These are phyloP conservation scores for Ustilago nuda DNA, from an alignment of 1,284 basidiomycete species.

Conservation along the genomic window DNA sequence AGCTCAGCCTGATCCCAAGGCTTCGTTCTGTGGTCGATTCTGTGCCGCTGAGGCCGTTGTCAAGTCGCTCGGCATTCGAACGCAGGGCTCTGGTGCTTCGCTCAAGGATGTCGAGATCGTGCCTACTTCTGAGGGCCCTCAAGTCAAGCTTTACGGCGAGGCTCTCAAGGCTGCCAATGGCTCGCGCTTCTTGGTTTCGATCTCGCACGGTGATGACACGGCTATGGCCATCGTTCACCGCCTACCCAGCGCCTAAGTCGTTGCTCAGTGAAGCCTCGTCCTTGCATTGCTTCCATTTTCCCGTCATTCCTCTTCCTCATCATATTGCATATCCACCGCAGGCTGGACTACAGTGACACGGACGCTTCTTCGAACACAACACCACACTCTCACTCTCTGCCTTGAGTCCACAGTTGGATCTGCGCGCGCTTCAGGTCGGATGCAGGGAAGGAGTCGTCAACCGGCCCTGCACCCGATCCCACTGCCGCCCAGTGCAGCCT, in stretches of 20 bases:
- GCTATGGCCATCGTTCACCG: conserved; percentile 64
- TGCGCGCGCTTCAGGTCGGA: conserved; percentile 20
- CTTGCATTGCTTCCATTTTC: background rate
- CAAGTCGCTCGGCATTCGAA: conserved; percentile 92
- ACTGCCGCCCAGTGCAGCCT: conserved; percentile 35
- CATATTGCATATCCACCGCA: conserved; percentile 20
- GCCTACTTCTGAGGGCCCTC: conserved; percentile 75
- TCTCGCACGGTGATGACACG: conserved; percentile 77
- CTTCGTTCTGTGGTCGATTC: conserved; percentile 97
- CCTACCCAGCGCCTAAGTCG: conserved; percentile 42
- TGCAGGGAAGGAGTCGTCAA: conserved; percentile 52
- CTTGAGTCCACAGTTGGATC: conserved; percentile 44
- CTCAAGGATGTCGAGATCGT: conserved; percentile 98
- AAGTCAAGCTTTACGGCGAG: conserved; percentile 77
- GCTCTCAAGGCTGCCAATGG: conserved; percentile 70
- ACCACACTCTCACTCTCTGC: conserved; percentile 4
- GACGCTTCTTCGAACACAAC: conserved; percentile 4
- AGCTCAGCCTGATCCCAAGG: conserved; percentile 83
- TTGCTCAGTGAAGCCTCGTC: background rate
- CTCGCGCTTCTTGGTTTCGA: conserved; percentile 86
- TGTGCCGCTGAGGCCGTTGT: conserved; percentile 97
- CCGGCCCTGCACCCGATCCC: conserved; percentile 25
- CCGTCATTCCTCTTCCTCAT: background rate
- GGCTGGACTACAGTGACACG: background rate
- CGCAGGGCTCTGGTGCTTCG: conserved; percentile 89